phyloP scores from a whole-genome alignment of 2,329 filamentous ascomycete species.

The Basipetospora chlamydospora region DNA sequence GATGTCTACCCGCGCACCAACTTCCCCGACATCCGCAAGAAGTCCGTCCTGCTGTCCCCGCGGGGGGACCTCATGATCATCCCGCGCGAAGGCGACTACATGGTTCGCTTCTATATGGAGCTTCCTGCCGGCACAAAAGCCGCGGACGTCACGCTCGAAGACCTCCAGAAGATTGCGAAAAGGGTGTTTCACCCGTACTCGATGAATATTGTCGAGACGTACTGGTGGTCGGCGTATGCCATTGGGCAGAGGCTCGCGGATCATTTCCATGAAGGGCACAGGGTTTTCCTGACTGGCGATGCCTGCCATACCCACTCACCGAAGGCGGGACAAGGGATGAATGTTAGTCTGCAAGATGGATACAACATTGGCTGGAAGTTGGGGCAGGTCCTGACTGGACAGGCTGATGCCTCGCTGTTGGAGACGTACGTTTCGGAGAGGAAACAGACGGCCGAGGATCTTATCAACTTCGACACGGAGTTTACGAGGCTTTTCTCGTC shows the following conservation, averaged over 20 bases:
- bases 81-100: constrained; percentile 39
- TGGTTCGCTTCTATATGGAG: constrained; percentile 50
- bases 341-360: constrained; percentile 51
- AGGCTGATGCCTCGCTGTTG: constrained; percentile 23
- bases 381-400: constrained; percentile 23
- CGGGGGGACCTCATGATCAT: constrained; percentile 46
- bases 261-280: constrained; percentile 34
- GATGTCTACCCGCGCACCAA: constrained; percentile 40
- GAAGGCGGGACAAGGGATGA: constrained; percentile 56
- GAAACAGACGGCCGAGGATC: constrained; percentile 41
- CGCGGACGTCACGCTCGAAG: constrained; percentile 34
- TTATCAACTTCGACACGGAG: constrained; percentile 45
- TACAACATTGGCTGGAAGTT: constrained; percentile 44
- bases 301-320: constrained; percentile 41
- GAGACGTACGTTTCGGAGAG: constrained; percentile 34
- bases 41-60: constrained; percentile 36
- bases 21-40: constrained; percentile 48
- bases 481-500: constrained; percentile 38
- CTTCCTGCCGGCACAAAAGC: constrained; percentile 31
- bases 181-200: constrained; percentile 38
- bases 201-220: constrained; percentile 37
- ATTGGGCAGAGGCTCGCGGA: constrained; percentile 49
- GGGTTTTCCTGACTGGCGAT: constrained; percentile 56
- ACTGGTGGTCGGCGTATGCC: constrained; percentile 50
- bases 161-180: constrained; percentile 36